Evolutionary conservation across 1,139 yeast species (phyloP).

Genomic region (Candida tropicalis): DNA sequence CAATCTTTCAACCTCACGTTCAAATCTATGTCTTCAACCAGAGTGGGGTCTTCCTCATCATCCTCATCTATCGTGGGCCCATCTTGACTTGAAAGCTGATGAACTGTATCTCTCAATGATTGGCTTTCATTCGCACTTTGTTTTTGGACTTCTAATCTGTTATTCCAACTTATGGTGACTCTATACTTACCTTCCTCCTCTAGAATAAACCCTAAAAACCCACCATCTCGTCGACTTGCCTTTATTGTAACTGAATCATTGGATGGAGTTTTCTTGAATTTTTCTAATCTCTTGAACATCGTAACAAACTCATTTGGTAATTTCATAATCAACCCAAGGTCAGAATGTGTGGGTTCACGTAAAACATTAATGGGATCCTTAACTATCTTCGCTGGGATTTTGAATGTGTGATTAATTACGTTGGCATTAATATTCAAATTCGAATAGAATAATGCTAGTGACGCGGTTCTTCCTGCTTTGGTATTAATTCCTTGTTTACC

Average conservation of each 20-base stretch:
- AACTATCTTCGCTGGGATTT: slow-evolving; percentile 58
- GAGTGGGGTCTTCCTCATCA: slow-evolving; percentile 12
- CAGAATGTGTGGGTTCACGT: slow-evolving; percentile 51
- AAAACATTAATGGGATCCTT: slow-evolving; percentile 47
- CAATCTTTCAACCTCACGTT: slow-evolving; percentile 55
- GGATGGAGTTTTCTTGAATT: slow-evolving; percentile 46
- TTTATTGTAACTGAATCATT: slow-evolving; percentile 37
- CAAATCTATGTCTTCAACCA: slow-evolving; percentile 37
- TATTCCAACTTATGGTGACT: slow-evolving; percentile 63
- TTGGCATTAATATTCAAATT: slow-evolving; percentile 33
- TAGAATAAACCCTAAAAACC: slow-evolving; percentile 49
- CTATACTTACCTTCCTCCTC: slow-evolving; percentile 56
- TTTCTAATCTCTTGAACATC: slow-evolving; percentile 56
- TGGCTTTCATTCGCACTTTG: slow-evolving; percentile 27
- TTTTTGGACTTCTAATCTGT: slow-evolving; percentile 38
- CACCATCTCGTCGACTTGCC: slow-evolving; percentile 38
- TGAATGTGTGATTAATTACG: slow-evolving; percentile 57
- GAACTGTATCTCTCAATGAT: slow-evolving; percentile 22
- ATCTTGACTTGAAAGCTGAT: neutral
- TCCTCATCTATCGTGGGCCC: slow-evolving; percentile 11
- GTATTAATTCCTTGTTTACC: slow-evolving; percentile 29
- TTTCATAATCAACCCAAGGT: slow-evolving; percentile 51
- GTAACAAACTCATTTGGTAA: slow-evolving; percentile 51
- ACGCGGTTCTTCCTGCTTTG: slow-evolving; percentile 46
- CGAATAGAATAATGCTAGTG: slow-evolving; percentile 54